Percentiles rank a stretch among this genome's conserved stretches.
These are phyloP conservation scores for Thecaphora thlaspeos DNA, from an alignment of 1,284 basidiomycete species.

Conservation along the genomic window DNA sequence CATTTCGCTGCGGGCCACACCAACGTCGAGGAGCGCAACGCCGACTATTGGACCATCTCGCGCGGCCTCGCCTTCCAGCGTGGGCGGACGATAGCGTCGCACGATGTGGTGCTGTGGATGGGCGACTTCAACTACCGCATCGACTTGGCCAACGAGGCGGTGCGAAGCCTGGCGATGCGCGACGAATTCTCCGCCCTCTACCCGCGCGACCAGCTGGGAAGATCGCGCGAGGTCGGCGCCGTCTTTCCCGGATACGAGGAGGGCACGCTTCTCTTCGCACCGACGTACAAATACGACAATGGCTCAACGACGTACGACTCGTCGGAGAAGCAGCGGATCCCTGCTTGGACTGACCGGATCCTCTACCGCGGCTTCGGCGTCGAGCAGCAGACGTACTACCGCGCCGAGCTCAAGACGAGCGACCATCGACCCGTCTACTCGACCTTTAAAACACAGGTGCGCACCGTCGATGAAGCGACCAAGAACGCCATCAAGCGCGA, in stretches of 20 bases:
- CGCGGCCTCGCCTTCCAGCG: slow-evolving; percentile 79
- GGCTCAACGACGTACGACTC: slow-evolving; percentile 82
- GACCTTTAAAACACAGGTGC: slow-evolving; percentile 73
- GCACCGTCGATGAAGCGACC: slow-evolving; percentile 75
- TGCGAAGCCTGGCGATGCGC: slow-evolving; percentile 60
- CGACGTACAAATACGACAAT: slow-evolving; percentile 82
- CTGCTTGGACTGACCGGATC: slow-evolving; percentile 79
- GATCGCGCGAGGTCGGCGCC: slow-evolving; percentile 16
- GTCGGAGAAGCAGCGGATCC: slow-evolving; percentile 92
- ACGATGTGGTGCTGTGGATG: slow-evolving; percentile 86
- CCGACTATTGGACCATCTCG: slow-evolving; percentile 85
- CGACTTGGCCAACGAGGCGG: slow-evolving; percentile 77
- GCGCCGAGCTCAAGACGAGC: slow-evolving; percentile 80
- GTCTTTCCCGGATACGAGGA: slow-evolving; percentile 85
- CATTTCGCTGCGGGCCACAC: slow-evolving; percentile 91
- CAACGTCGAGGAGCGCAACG: slow-evolving; percentile 85
- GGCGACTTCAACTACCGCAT: slow-evolving; percentile 95
- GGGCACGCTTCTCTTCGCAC: slow-evolving; percentile 80
- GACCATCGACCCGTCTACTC: slow-evolving; percentile 95
- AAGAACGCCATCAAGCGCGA: slow-evolving; percentile 70
- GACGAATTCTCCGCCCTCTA: slow-evolving; percentile 74
- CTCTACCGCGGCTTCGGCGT: slow-evolving; percentile 65
- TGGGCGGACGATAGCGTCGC: slow-evolving; percentile 82
- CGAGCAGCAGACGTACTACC: slow-evolving; percentile 58
- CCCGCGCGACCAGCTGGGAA: slow-evolving; percentile 66